A percentile compares a stretch with the other conserved stretches of the same genome.
phyloP scores from a whole-genome alignment of 78 protist genomes.

The Dictyostelium firmibasis region DNA sequence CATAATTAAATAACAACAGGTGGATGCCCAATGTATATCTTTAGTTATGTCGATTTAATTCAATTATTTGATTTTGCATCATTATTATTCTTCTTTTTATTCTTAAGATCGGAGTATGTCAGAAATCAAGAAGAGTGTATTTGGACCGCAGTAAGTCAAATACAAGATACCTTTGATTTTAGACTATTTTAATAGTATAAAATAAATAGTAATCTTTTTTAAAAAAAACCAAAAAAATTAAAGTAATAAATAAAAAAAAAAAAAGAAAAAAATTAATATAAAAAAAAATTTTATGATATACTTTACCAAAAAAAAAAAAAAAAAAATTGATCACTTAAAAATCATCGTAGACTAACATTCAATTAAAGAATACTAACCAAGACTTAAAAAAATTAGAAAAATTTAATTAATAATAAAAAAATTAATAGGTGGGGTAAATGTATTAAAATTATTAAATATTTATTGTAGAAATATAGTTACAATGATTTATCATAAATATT shows the following conservation, averaged over 20 bases:
- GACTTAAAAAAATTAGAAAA: background rate
- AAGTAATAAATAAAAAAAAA: background rate
- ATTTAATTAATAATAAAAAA: background rate
- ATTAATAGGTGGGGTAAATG: background rate
- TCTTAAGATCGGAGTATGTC: constrained; percentile 74
- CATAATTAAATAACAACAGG: background rate
- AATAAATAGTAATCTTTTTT: background rate
- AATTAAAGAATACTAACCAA: too few relatives aligned
- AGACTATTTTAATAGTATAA: constrained; percentile 40
- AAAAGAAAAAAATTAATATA: background rate
- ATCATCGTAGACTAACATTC: too few relatives aligned
- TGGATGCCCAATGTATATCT: constrained; percentile 76
- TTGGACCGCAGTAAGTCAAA: constrained; percentile 86
- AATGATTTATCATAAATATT: background rate
- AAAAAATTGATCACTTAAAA: too few relatives aligned
- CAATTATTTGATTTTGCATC: constrained; percentile 75
- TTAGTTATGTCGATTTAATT: constrained; percentile 57
- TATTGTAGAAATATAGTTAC: background rate
- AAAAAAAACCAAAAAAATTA: too few relatives aligned
- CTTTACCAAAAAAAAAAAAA: background rate
- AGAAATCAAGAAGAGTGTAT: constrained; percentile 85
- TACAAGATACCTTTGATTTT: constrained; percentile 80
- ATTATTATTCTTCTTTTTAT: constrained; percentile 70
- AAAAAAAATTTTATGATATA: background rate
- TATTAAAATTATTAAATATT: background rate